Evolutionary conservation across 371 early-diverging fungal species (phyloP).

Genomic region (Mortierella sp.): DNA sequence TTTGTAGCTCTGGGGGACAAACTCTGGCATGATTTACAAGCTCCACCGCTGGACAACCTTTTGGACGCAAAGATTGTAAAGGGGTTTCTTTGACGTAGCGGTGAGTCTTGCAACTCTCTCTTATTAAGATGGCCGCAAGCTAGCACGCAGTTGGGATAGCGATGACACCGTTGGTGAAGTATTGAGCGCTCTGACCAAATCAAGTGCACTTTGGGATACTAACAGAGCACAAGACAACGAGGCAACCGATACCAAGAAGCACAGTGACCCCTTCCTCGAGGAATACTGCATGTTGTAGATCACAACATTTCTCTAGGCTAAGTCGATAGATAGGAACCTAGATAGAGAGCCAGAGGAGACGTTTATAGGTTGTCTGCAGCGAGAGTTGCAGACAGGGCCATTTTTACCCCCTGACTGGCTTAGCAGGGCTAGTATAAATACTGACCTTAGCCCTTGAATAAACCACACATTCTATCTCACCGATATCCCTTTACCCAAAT

Average conservation of each 20-base stretch:
- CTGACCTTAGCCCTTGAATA: too few species aligned
- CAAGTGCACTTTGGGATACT: constrained; percentile 14
- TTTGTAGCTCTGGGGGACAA: constrained; percentile 5
- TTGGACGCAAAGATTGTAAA: neutral
- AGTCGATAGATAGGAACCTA: too few species aligned
- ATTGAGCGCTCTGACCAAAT: constrained; percentile 7
- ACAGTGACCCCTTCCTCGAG: constrained; percentile 10
- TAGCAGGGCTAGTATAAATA: too few species aligned
- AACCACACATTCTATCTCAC: too few species aligned
- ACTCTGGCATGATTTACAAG: constrained; percentile 8
- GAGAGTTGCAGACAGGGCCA: too few species aligned
- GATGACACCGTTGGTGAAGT: constrained; percentile 15
- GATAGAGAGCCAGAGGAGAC: too few species aligned
- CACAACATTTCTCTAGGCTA: too few species aligned
- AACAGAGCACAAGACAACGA: constrained; percentile 8
- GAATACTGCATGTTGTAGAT: constrained; percentile 4
- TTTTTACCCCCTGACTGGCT: too few species aligned
- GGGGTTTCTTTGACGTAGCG: constrained; percentile 1
- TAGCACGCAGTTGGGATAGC: constrained; percentile 10
- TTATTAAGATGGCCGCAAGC: constrained; percentile 15
- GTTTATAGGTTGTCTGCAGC: too few species aligned
- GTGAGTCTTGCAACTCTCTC: constrained; percentile 2
- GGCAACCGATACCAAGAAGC: constrained; percentile 8
- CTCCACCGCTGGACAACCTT: constrained; percentile 7
- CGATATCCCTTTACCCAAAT: too few species aligned